A percentile compares a stretch with the other conserved stretches of the same genome.
Evolutionary conservation across 768 basidiomycete species (phyloP).

Genomic region (Leccinum disarticulatum): DNA sequence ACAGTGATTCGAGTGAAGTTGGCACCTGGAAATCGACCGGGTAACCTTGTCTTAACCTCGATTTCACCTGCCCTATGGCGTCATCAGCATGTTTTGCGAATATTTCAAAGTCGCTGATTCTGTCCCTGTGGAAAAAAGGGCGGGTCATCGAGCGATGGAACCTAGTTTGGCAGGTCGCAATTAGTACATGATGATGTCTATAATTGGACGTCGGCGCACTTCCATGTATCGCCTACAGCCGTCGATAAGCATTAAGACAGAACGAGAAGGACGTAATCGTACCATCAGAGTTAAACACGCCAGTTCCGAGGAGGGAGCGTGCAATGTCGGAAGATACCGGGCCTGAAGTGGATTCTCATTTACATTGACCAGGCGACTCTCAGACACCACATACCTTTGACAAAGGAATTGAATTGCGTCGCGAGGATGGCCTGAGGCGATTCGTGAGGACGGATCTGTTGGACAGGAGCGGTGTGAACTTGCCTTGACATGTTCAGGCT

Average conservation of each 20-base stretch:
- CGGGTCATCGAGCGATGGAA: constrained; percentile 61
- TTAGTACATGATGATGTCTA: background rate
- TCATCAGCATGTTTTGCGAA: constrained; percentile 52
- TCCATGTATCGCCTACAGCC: constrained; percentile 54
- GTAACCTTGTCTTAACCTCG: constrained; percentile 44
- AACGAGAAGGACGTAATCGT: background rate
- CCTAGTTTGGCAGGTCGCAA: constrained; percentile 26
- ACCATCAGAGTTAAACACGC: constrained; percentile 63
- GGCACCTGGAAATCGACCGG: constrained; percentile 58
- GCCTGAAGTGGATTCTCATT: constrained; percentile 22
- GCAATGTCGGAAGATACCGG: constrained; percentile 9
- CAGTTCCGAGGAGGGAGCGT: constrained; percentile 49
- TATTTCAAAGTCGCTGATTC: constrained; percentile 54
- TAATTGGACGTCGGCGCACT: constrained; percentile 32
- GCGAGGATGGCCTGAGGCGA: constrained; percentile 40
- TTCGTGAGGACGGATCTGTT: background rate
- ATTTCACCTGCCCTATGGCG: constrained; percentile 44
- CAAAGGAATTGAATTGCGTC: constrained; percentile 44
- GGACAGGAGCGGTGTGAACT: background rate
- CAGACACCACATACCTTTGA: constrained; percentile 34
- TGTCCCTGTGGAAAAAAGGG: constrained; percentile 57
- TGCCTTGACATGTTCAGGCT: constrained; percentile 50
- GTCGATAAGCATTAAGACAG: background rate
- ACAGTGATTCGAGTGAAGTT: background rate
- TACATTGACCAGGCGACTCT: constrained; percentile 11